Evolutionary conservation across 306 rosid species (phyloP).

Genomic region (Mucuna pruriens): DNA sequence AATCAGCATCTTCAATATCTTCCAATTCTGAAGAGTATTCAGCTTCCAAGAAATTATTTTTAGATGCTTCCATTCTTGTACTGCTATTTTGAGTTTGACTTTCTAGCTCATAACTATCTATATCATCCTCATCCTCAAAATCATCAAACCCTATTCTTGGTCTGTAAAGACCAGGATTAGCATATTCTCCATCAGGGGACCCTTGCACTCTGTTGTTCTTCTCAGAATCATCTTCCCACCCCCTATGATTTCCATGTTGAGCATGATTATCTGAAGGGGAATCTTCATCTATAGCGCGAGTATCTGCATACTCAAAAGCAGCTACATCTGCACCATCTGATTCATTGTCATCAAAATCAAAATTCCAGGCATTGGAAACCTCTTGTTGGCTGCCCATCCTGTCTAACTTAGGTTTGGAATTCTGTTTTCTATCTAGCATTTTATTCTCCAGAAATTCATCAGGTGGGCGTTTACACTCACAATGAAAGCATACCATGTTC

Average conservation of each 20-base stretch:
- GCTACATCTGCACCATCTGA: constrained; percentile 99
- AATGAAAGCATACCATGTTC: constrained; percentile 89
- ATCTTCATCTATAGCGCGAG: constrained; percentile 56
- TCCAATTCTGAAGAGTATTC: constrained; percentile 61
- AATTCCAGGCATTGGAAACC: constrained; percentile 95
- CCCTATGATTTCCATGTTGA: constrained; percentile 53
- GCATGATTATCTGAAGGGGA: constrained; percentile 51
- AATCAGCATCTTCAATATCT: constrained; percentile 47
- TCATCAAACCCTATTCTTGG: constrained; percentile 88
- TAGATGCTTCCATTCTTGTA: constrained; percentile 52
- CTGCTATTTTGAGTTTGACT: constrained; percentile 46
- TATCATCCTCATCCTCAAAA: constrained; percentile 88
- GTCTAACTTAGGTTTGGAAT: constrained; percentile 56
- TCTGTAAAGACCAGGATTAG: constrained; percentile 51
- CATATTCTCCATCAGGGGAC: constrained; percentile 53
- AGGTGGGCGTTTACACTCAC: constrained; percentile 94
- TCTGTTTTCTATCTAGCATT: constrained; percentile 59
- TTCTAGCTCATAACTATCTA: constrained; percentile 88
- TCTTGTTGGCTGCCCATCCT: constrained; percentile 58
- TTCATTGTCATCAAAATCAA: constrained; percentile 94
- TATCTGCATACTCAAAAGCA: constrained; percentile 93
- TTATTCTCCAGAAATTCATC: constrained; percentile 77
- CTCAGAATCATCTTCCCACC: constrained; percentile 51
- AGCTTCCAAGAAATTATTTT: constrained; percentile 58
- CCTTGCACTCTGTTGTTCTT: constrained; percentile 52